A percentile compares a stretch with the other conserved stretches of the same genome.
Evolutionary conservation across 768 basidiomycete species (phyloP).

Genomic region (Piloderma croceum): DNA sequence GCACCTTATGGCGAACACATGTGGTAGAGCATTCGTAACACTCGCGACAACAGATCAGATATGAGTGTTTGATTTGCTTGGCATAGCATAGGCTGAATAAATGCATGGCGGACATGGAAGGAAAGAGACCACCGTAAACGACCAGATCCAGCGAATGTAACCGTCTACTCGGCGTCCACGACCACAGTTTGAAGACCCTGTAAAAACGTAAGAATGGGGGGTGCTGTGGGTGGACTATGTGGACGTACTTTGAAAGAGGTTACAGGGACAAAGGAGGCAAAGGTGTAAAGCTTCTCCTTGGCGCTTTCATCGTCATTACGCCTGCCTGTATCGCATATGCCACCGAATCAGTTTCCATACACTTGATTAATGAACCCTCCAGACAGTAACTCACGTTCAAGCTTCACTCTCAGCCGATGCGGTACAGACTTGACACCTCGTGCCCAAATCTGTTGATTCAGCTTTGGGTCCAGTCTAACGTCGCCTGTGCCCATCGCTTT

Average conservation of each 20-base stretch:
- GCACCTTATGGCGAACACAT: too few species aligned
- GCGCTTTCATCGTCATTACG: constrained; percentile 99
- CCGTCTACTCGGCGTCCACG: constrained; percentile 76
- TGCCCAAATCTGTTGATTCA: constrained; percentile 95
- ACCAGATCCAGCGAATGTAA: background rate
- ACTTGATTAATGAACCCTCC: constrained; percentile 10
- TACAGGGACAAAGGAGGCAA: constrained; percentile 78
- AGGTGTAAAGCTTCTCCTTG: constrained; percentile 95
- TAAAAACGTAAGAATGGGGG: constrained; percentile 5
- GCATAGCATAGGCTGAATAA: background rate
- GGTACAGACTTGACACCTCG: constrained; percentile 93
- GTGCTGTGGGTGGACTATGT: constrained; percentile 4
- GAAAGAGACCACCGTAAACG: background rate
- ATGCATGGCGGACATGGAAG: background rate
- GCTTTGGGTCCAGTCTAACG: constrained; percentile 89
- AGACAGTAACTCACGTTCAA: constrained; percentile 74
- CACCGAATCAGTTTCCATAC: constrained; percentile 2
- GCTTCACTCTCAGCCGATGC: constrained; percentile 84
- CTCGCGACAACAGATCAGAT: too few species aligned
- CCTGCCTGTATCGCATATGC: constrained; percentile 55
- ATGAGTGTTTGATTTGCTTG: background rate
- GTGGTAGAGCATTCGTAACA: too few species aligned
- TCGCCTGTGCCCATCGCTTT: constrained; percentile 95
- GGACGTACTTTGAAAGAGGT: constrained; percentile 74
- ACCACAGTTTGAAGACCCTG: constrained; percentile 85